Base-by-base conservation (phyloP, 306 rosid genomes). In the Sechiopsis laciniata region DNA sequence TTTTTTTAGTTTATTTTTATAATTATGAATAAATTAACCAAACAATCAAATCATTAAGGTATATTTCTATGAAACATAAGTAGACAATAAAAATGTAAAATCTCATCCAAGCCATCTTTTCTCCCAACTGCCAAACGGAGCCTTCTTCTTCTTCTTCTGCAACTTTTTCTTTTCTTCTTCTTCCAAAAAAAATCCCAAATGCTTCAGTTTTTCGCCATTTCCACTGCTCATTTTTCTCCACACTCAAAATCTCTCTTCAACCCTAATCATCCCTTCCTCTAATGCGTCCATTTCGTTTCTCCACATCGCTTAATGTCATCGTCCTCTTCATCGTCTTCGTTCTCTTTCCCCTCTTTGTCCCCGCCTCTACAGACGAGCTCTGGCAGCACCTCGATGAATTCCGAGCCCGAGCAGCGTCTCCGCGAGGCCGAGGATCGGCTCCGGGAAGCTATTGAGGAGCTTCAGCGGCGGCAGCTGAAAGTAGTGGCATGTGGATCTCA, bases 351-450 rank as follows among this genome's bases (percentile, higher is more conserved):
- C 32, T 16, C 52, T 8, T 21, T 20, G 5, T 62, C 78, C 21
- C 61, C 77, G 5, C 78, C 85, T 58, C 74, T 5, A 0, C 73
- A 52, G 21, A 67, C 7, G 10, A 46, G 20, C 54, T 29, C 2
- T 3, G 35, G 6, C 63, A 52, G 6, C 26, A 29, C 2, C 54
- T 17, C 57, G 10, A 88, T 85, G 78, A 72, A 63, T 61, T 81
- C 87, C 72, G 88, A 88, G 78, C 84, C 88, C 75, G 96, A 90
- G 59, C 72, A 68, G 71, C 90, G 89, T 53, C 97, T 90, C 17
- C 85, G 77, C 1, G 96, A 90, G 83, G 97, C 97, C 8, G 97
- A 92, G 87, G 91, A 88, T 26, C 92, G 95, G 42, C 92, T 92
- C 64, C 91, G 96, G 0, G 91, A 93, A 48, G 97, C 98, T 69